These are phyloP conservation scores for bread wheat (Triticum aestivum) DNA, from an alignment of 176 grass and related monocot genomes.

Conservation along the genomic window DNA sequence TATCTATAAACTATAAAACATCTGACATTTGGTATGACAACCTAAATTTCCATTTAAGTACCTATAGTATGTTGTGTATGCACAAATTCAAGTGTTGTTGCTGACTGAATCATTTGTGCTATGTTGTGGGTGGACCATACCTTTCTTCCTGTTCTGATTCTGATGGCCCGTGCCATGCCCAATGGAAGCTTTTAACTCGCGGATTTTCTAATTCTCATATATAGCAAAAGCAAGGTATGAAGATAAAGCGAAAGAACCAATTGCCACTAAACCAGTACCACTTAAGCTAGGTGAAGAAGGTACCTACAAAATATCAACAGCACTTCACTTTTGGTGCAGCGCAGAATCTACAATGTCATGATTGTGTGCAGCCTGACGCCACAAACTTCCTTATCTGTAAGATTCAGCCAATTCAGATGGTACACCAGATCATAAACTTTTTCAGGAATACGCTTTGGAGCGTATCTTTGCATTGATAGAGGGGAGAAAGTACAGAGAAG, in stretches of 20 bases:
- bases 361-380: not conserved
- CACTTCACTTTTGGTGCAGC: not conserved
- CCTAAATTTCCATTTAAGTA: not conserved
- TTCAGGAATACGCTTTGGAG: too few species aligned
- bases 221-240: not conserved
- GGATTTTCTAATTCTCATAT: not conserved
- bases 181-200: not conserved
- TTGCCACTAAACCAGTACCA: not conserved
- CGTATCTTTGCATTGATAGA: too few species aligned
- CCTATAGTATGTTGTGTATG: not conserved
- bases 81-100: not conserved
- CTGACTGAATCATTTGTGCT: not conserved
- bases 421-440: not conserved
- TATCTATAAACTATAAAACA: not conserved
- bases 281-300: not conserved
- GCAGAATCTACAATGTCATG: not conserved
- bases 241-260: not conserved
- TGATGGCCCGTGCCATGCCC: not conserved
- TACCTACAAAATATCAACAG: not conserved
- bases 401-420: not conserved
- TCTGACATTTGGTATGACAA: not conserved
- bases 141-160: not conserved
- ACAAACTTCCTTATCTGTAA: constrained; percentile 3
- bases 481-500: too few species aligned
- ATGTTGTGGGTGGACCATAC: not conserved